These are phyloP conservation scores for Fistulifera pelliculosa DNA, from an alignment of 108 stramenopile genomes.

Conservation along the genomic window DNA sequence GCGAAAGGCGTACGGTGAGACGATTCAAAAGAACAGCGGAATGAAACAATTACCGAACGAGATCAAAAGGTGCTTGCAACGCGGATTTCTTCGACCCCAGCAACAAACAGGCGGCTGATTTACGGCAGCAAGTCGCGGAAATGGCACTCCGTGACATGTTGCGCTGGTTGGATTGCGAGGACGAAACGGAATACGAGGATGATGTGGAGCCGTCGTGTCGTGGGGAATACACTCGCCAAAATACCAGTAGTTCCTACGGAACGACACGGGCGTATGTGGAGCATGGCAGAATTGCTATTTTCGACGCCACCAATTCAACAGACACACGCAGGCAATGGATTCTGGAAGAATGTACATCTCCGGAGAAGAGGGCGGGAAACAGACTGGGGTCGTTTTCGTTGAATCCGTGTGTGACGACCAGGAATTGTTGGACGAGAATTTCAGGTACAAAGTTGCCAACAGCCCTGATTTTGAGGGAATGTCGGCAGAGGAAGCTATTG, in stretches of 20 bases:
- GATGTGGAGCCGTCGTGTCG: constrained; percentile 6
- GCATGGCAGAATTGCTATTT: constrained; percentile 77
- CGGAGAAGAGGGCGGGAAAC: constrained; percentile 45
- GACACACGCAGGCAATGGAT: constrained; percentile 63
- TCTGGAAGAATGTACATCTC: constrained; percentile 64
- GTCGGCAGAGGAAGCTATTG: constrained; percentile 56
- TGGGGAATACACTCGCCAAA: neutral
- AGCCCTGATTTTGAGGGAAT: constrained; percentile 79
- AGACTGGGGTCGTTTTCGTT: constrained; percentile 86
- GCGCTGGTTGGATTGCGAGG: constrained; percentile 64
- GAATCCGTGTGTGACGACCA: constrained; percentile 94
- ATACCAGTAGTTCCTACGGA: neutral
- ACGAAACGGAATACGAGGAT: constrained; percentile 22
- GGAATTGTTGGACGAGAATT: constrained; percentile 71
- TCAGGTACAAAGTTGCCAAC: constrained; percentile 65
- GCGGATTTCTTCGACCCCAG: constrained; percentile 81
- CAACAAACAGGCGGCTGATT: constrained; percentile 47
- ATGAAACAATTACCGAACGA: constrained; percentile 6
- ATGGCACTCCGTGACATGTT: constrained; percentile 73
- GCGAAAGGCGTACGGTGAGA: constrained; percentile 43
- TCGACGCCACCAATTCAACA: constrained; percentile 97
- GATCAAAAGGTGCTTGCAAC: constrained; percentile 40
- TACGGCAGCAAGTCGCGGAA: constrained; percentile 63
- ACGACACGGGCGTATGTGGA: neutral
- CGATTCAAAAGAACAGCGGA: neutral